Evolutionary conservation across 2,329 filamentous ascomycete genomes (phyloP).

Genomic region (Scedosporium apiospermum): DNA sequence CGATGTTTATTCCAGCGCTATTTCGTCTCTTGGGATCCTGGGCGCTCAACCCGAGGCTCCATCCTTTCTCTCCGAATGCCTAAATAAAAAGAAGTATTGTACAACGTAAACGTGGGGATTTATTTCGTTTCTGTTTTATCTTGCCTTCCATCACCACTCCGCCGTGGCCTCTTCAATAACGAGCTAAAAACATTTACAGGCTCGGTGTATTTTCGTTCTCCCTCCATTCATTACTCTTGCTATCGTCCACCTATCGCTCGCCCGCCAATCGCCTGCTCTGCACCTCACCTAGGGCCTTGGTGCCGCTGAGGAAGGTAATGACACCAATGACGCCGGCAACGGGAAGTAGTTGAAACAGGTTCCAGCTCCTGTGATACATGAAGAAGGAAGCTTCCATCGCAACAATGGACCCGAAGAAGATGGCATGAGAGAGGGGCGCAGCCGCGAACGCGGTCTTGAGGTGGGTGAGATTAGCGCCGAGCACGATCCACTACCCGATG

Average conservation of each 20-base stretch:
- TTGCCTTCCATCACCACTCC: not conserved
- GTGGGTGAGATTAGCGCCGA: slow-evolving; percentile 79
- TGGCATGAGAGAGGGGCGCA: slow-evolving; percentile 69
- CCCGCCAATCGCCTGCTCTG: slow-evolving; percentile 79
- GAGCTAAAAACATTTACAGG: not conserved
- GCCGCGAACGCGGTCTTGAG: slow-evolving; percentile 62
- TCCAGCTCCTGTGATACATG: slow-evolving; percentile 89
- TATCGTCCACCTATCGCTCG: slow-evolving; percentile 33
- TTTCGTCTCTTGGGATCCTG: not conserved
- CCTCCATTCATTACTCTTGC: not conserved
- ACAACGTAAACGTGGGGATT: not conserved
- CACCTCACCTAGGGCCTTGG: slow-evolving; percentile 84
- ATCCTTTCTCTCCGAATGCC: not conserved
- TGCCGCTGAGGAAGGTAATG: slow-evolving; percentile 76
- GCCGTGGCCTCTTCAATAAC: no score
- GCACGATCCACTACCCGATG: slow-evolving; percentile 56
- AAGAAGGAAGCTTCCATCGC: slow-evolving; percentile 89
- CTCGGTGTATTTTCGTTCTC: not conserved
- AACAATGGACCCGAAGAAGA: slow-evolving; percentile 82
- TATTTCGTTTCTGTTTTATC: not conserved
- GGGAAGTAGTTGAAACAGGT: slow-evolving; percentile 79
- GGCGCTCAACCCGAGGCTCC: not conserved
- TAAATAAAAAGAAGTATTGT: not conserved
- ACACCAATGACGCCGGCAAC: slow-evolving; percentile 57
- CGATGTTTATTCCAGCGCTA: not conserved